These are phyloP conservation scores for Penicillium corylophilum DNA, from an alignment of 2,329 filamentous ascomycete species.

Conservation along the genomic window DNA sequence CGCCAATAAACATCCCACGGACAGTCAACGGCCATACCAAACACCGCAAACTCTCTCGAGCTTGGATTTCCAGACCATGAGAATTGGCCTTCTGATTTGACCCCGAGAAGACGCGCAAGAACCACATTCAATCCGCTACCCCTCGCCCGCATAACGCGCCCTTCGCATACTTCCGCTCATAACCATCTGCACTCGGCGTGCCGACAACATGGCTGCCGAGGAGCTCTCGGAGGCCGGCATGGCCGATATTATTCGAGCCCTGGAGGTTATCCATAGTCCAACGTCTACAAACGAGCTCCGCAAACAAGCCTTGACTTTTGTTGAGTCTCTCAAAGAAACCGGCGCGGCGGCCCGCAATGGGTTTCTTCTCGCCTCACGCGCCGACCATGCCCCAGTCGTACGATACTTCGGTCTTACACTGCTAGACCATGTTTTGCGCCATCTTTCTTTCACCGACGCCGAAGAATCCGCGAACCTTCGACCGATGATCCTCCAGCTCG, in stretches of 20 bases:
- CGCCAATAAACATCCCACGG: conserved; percentile 17
- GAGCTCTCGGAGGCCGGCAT: conserved; percentile 39
- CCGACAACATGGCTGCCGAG: conserved; percentile 33
- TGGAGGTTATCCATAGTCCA: conserved; percentile 83
- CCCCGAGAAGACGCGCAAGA: background rate
- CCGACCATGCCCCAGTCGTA: conserved; percentile 72
- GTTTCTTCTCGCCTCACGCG: conserved; percentile 75
- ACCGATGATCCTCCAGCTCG: conserved; percentile 75
- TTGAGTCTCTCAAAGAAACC: conserved; percentile 80
- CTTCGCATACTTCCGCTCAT: background rate
- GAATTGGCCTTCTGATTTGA: background rate
- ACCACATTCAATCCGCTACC: background rate
- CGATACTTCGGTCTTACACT: conserved; percentile 92
- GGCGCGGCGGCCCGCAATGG: conserved; percentile 80
- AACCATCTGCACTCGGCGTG: conserved; percentile 4
- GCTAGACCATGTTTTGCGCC: conserved; percentile 84
- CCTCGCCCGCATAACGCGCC: background rate
- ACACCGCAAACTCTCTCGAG: background rate
- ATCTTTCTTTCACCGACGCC: conserved; percentile 70
- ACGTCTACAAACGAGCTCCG: conserved; percentile 77
- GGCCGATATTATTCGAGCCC: conserved; percentile 70
- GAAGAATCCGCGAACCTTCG: conserved; percentile 69
- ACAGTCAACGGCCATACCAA: conserved; percentile 24
- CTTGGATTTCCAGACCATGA: background rate
- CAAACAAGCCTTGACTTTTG: conserved; percentile 76